phyloP scores from a whole-genome alignment of 1,284 basidiomycete species.

The Calocybe gambosa region DNA sequence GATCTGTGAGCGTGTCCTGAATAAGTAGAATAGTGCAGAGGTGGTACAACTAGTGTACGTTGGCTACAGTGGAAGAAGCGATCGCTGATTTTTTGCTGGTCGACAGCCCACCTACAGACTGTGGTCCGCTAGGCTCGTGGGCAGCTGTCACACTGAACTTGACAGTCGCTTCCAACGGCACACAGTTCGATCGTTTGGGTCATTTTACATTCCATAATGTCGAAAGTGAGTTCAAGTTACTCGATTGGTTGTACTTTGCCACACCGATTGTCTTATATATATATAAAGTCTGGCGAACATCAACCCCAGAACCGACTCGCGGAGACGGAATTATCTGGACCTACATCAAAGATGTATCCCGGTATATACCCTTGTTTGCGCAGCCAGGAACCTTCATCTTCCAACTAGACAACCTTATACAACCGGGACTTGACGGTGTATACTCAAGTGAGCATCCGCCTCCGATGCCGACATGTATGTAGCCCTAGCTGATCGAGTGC shows the following conservation, averaged over 20 bases:
- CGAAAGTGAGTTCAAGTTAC: conserved; percentile 57
- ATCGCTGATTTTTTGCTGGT: neutral
- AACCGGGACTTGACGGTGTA: conserved; percentile 52
- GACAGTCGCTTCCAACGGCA: conserved; percentile 73
- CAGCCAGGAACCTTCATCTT: conserved; percentile 63
- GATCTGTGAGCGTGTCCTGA: conserved; percentile 7
- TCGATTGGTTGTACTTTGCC: neutral
- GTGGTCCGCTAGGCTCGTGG: conserved; percentile 68
- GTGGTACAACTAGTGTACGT: conserved; percentile 59
- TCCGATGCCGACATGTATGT: neutral
- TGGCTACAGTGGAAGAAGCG: neutral
- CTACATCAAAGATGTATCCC: conserved; percentile 69
- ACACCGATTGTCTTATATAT: conserved; percentile 10
- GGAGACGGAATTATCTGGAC: conserved; percentile 75
- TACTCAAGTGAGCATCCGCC: conserved; percentile 51
- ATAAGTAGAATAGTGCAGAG: conserved; percentile 42
- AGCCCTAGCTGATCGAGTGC: neutral
- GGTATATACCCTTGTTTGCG: conserved; percentile 64
- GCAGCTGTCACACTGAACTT: conserved; percentile 70
- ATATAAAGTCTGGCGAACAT: conserved; percentile 64
- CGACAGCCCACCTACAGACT: conserved; percentile 63
- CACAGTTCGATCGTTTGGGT: conserved; percentile 70
- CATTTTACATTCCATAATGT: conserved; percentile 71
- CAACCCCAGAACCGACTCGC: conserved; percentile 67
- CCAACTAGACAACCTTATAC: conserved; percentile 64